Evolutionary conservation across 371 early-diverging fungal species (phyloP), one percentile per base, ranked within the genome.

Genomic region (Apophysomyces variabilis): DNA sequence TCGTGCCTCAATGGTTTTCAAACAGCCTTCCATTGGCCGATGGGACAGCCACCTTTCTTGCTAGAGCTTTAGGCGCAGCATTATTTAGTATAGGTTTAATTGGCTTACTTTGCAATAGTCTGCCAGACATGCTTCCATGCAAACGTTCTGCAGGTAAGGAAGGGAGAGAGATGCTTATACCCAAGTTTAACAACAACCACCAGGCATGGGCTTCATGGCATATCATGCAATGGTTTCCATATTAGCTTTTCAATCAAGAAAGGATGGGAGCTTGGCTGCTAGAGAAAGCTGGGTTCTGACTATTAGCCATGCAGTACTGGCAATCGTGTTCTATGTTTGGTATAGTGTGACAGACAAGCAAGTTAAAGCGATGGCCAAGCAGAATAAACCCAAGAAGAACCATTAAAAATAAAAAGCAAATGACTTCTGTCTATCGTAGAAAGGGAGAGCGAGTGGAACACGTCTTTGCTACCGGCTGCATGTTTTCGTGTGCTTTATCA

Each of bases 111-210:
- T 66, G 72, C 37, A 69, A 70, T 38, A 62, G 65, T 16, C 66
- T 80, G 65, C 81, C 81, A 1, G 74, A 80, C 41, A 78, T 78
- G 74, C 56, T 80, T 38, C 81, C 81, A 13, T 78, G 78, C 44
- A 80, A 80, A 63, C 74, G 81, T n/a, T 76, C 75, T 43, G 64
- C 71, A 62, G 78, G 81, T 80, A 77, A 69, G 4, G 45, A 5
- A 57, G 38, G 58, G 38, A 61, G 13, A 63, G 21, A 21, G 38
- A 59, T 38, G 37, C 12, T 44, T 16, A 13, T n/a, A 26, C 11
- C 37, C 35, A 14, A 32, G 44, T 21, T 38, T 38, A 47, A 16
- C 32, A 18, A 36, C 8, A 12, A 12, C 60, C n/a, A 7, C 35
- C 75, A 78, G 72, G 21, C 61, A 62, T 43, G 76, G 32, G 81